Conservation (phyloP, 192 early-diverging fungal genomes). For the Coemansia sp. region DNA sequence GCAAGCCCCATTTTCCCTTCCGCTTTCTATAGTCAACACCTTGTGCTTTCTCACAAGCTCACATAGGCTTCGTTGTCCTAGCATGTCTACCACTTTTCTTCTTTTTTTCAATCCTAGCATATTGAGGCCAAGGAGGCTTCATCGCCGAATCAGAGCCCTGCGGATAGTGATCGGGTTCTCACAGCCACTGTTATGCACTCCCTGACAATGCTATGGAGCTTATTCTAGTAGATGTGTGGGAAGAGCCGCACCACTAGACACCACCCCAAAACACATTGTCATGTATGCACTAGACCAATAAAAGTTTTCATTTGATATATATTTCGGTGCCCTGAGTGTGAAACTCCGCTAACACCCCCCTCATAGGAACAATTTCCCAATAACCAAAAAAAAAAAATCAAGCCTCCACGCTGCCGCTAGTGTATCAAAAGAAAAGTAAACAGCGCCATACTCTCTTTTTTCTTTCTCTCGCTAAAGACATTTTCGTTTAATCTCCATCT, state of each 20-base stretch:
- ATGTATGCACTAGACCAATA: not conserved
- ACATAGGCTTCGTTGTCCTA: too few relatives aligned
- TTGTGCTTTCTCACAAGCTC: too few relatives aligned
- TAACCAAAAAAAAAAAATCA: too few relatives aligned
- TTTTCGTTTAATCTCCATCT: not conserved
- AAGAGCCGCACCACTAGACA: not conserved
- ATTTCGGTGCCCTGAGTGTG: not conserved
- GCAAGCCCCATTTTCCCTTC: too few relatives aligned
- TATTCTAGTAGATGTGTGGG: not conserved
- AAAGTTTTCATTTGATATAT: not conserved
- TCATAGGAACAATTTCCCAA: too few relatives aligned
- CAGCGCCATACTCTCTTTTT: not conserved
- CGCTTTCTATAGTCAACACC: too few relatives aligned
- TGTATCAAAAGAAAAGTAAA: not conserved
- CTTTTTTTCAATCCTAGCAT: too few relatives aligned
- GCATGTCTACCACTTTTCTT: too few relatives aligned
- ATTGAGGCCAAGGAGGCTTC: too few relatives aligned
- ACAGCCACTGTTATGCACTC: not conserved
- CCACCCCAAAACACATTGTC: not conserved
- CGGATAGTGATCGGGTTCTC: not conserved
- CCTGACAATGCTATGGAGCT: not conserved
- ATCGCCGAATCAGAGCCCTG: too few relatives aligned
- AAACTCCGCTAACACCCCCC: not conserved
- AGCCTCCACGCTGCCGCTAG: too few relatives aligned
- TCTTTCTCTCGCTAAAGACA: not conserved